phyloP scores from a whole-genome alignment of 2,329 filamentous ascomycete genomes.

The Dactylellina cionopaga region DNA sequence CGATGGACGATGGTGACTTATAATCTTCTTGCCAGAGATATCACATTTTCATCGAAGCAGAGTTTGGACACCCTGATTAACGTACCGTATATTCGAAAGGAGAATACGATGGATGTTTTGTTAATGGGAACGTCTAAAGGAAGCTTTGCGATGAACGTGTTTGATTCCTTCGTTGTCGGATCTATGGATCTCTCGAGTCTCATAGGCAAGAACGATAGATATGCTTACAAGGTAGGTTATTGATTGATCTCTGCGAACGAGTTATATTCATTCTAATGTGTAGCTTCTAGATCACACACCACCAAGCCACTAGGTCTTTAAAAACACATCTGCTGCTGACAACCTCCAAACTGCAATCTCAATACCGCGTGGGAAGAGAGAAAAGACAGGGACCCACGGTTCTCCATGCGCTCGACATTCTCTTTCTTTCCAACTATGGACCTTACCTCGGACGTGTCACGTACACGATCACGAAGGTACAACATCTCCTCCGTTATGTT shows the following conservation, averaged over 20 bases:
- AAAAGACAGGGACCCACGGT: constrained; percentile 56
- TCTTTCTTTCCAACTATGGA: constrained; percentile 80
- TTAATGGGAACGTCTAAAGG: constrained; percentile 56
- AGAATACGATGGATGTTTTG: constrained; percentile 57
- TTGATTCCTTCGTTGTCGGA: constrained; percentile 57
- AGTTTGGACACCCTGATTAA: constrained; percentile 57
- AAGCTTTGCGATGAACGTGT: constrained; percentile 56
- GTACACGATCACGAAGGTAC: constrained; percentile 84
- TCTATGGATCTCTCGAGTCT: constrained; percentile 57
- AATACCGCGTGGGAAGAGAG: constrained; percentile 59
- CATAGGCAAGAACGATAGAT: constrained; percentile 53
- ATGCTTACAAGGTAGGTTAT: constrained; percentile 17
- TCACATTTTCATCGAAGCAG: constrained; percentile 57
- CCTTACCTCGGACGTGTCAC: constrained; percentile 85
- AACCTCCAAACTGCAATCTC: constrained; percentile 41
- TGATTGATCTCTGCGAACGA: background rate
- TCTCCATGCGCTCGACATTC: constrained; percentile 82
- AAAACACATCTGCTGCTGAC: constrained; percentile 56
- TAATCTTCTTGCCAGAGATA: constrained; percentile 53
- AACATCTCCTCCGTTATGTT: constrained; percentile 86
- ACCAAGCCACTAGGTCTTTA: constrained; percentile 55
- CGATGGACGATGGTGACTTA: background rate
- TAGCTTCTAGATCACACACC: constrained; percentile 54
- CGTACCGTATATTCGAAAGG: constrained; percentile 55
- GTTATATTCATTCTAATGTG: background rate